Base-by-base conservation (phyloP, 495 filamentous ascomycete species). In the Xylaria cubensis region DNA sequence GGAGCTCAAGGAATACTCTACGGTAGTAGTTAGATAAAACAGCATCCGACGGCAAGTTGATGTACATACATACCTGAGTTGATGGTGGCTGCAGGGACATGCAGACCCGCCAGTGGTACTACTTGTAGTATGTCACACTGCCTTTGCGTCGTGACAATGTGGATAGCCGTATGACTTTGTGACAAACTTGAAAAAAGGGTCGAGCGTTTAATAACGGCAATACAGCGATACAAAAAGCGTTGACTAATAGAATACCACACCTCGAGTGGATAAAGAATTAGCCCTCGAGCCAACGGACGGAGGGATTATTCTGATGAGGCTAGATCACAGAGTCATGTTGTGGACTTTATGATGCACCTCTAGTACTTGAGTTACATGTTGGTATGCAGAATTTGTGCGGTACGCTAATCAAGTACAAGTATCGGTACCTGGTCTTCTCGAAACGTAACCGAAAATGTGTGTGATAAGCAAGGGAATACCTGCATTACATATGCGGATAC, bases 401-500 rank as follows among this genome's bases (percentile, higher is more conserved):
- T 12, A 13, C 50, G 50, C 50, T 26, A 53, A 21, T n/a, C 4
- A 4, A 19, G 53, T 19, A 58, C 12, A 32, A 10, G 56, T 59
- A 59, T 29, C 19, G 6, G 26, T 65, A 46, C 64, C 46, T 39
- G 39, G 64, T 24, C 64, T 39, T 39, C 24, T 56, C 8, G 48
- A 67, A 34, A 42, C 34, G 2, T 21, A 53, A 17, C 48, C 48
- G 46, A 66, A 53, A 24, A 41, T 46, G 61, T 50, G 9, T 63
- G 61, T 63, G 39, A 61, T 61, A 6, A 29, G 19, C 36, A 46
- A 46, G 36, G 61, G 63, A 65, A 65, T 65, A 62, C 58, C 46
- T 63, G 68, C 68, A 53, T 64, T 70, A 70, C 68, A 70, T 70
- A 65, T 71, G 69, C 62, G 62, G 69, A 61, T 48, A 58, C 67